phyloP scores from a whole-genome alignment of 1,284 basidiomycete genomes.

The Porodaedalea pini region DNA sequence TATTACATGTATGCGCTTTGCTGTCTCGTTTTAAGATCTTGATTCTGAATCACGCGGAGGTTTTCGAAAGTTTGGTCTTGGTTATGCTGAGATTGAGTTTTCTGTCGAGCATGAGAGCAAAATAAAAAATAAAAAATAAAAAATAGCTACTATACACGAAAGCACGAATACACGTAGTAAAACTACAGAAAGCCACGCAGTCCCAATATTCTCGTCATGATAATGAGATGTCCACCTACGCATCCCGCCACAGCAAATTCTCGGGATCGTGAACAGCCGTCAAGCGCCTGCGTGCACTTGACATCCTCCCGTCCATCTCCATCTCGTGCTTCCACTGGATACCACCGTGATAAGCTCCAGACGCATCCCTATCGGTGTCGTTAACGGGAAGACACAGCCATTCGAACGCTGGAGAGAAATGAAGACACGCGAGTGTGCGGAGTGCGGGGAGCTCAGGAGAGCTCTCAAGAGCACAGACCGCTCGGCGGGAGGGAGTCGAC shows the following conservation, averaged over 20 bases:
- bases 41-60: too few relatives aligned
- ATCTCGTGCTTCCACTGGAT: neutral
- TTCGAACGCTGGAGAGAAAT: slow-evolving; percentile 14
- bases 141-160: too few relatives aligned
- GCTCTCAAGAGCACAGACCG: neutral
- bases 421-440: slow-evolving; percentile 11
- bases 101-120: too few relatives aligned
- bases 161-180: too few relatives aligned
- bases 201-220: too few relatives aligned
- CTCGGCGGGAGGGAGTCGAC: slow-evolving; percentile 7
- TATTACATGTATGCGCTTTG: too few relatives aligned
- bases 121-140: too few relatives aligned
- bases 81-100: too few relatives aligned
- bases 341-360: neutral
- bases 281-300: neutral
- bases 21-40: too few relatives aligned
- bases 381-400: slow-evolving; percentile 15
- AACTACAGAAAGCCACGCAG: too few relatives aligned
- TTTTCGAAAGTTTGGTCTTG: too few relatives aligned
- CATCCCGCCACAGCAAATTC: slow-evolving; percentile 12
- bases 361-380: neutral
- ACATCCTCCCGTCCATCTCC: neutral
- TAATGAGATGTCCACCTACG: neutral
- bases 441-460: slow-evolving; percentile 3
- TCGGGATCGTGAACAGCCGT: slow-evolving; percentile 15